Evolutionary conservation across 148 eudicot genomes (phyloP), one percentile per base, ranked within the genome.

Genomic region (Nepenthes gracilis): DNA sequence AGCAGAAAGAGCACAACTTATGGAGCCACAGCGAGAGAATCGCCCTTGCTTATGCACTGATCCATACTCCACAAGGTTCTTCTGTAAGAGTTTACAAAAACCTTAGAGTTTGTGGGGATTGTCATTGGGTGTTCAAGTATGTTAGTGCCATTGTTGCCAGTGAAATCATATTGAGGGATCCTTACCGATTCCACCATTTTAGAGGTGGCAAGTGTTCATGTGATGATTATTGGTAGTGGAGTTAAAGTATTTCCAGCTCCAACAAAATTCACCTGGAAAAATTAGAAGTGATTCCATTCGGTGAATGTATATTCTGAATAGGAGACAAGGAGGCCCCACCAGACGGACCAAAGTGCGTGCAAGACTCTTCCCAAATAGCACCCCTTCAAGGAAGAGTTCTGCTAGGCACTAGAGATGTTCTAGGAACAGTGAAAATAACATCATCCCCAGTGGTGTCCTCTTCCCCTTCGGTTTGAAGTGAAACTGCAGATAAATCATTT

Each of bases 391-490:
- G 88, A 88, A 33, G 82, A 74, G 6, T 92, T 92, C 76, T 77
- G 88, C n/a, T 70, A 73, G 49, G 78, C 97, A 36, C 97, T 92
- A 96, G 98, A 88, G 80, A 71, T 92, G 88, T 51, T 96, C 96
- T 54, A 23, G 96, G 98, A 48, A 88, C 94, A 4, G 88, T 92
- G 62, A 83, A 74, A 77, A 92, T 92, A 62, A 83, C 87, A 23
- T 78, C 96, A 2, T 71, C 72, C 32, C 80, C 84, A 2, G 83
- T 80, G 62, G 97, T 73, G 47, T 76, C 86, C 33, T 78, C 86
- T 1, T 76, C 88, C 54, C 83, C 96, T 36, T 73, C 82, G 12
- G 70, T 79, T 50, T 84, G 86, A 35, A 88, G 85, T 82, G 96
- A 88, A 64, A 82, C 82, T 73, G 72, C 93, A 48, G 93, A 91